Conservation (phyloP, 495 filamentous ascomycete species). For the Aspergillus egyptiacus region DNA sequence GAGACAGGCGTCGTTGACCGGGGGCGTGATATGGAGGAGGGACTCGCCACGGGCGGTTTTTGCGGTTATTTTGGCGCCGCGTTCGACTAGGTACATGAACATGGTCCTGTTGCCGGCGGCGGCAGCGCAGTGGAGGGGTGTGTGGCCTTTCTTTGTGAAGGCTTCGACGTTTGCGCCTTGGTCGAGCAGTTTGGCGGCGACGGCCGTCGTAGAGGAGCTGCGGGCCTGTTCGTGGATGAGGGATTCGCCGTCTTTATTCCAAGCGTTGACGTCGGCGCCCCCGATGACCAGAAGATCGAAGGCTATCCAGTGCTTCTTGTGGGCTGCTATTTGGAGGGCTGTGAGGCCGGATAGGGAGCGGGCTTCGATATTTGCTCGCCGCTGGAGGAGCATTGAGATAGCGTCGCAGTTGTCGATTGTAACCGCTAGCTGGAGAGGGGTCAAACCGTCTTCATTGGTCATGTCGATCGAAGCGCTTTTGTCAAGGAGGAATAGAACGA, state of each 20-base stretch:
- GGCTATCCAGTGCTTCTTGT: slow-evolving; percentile 24
- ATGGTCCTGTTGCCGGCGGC: slow-evolving; percentile 23
- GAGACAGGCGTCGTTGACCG: slow-evolving; percentile 20
- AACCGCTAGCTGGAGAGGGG: slow-evolving; percentile 29
- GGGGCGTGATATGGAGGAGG: slow-evolving; percentile 27
- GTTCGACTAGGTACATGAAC: slow-evolving; percentile 23
- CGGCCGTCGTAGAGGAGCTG: not conserved
- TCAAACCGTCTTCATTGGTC: slow-evolving; percentile 22
- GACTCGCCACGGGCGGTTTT: slow-evolving; percentile 27
- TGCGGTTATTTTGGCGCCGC: slow-evolving; percentile 25
- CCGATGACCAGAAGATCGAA: slow-evolving; percentile 29
- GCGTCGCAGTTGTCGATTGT: slow-evolving; percentile 31
- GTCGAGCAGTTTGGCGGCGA: slow-evolving; percentile 21
- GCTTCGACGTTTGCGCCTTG: slow-evolving; percentile 33
- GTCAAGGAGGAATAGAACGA: slow-evolving; percentile 27
- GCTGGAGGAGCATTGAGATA: slow-evolving; percentile 25
- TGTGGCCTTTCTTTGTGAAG: slow-evolving; percentile 25
- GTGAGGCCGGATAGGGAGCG: slow-evolving; percentile 21
- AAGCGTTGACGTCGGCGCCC: slow-evolving; percentile 32
- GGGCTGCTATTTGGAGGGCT: slow-evolving; percentile 26
- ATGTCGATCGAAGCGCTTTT: slow-evolving; percentile 23
- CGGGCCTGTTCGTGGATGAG: slow-evolving; percentile 28
- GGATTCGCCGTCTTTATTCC: slow-evolving; percentile 23
- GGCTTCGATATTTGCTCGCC: slow-evolving; percentile 20
- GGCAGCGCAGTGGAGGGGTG: slow-evolving; percentile 32